These are phyloP conservation scores for Metarhizium album DNA, from an alignment of 2,329 filamentous ascomycete genomes.

Conservation along the genomic window DNA sequence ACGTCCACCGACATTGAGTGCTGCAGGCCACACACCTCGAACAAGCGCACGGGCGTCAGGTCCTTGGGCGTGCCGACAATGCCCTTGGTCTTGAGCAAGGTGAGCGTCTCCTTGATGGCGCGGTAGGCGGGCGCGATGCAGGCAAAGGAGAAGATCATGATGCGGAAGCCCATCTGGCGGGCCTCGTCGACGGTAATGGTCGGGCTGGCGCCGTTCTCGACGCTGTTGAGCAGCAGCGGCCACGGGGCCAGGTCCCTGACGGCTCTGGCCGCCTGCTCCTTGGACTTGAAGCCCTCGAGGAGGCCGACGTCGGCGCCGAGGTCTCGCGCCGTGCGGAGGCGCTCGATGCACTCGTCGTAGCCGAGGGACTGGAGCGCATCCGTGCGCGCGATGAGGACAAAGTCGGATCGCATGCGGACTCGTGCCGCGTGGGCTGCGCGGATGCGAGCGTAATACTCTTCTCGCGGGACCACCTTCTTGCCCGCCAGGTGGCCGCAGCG, in stretches of 20 bases:
- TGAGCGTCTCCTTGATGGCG: slow-evolving; percentile 29
- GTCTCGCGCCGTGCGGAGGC: slow-evolving; percentile 38
- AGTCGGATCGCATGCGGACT: slow-evolving; percentile 37
- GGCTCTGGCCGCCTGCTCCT: slow-evolving; percentile 36
- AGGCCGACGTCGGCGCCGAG: slow-evolving; percentile 50
- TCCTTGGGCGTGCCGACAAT: slow-evolving; percentile 28
- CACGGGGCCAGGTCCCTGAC: slow-evolving; percentile 36
- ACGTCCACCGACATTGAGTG: slow-evolving; percentile 38
- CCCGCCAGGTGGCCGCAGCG: slow-evolving; percentile 53
- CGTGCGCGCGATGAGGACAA: slow-evolving; percentile 55
- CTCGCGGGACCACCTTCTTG: slow-evolving; percentile 46
- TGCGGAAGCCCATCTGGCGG: slow-evolving; percentile 42
- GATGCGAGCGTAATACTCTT: slow-evolving; percentile 43
- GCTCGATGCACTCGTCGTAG: slow-evolving; percentile 43
- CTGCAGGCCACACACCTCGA: slow-evolving; percentile 40
- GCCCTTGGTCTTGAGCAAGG: slow-evolving; percentile 29
- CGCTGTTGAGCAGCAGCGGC: slow-evolving; percentile 46
- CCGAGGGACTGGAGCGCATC: slow-evolving; percentile 48
- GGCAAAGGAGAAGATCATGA: slow-evolving; percentile 37
- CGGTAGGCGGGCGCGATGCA: slow-evolving; percentile 36
- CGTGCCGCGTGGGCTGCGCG: slow-evolving; percentile 43
- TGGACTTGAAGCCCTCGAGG: slow-evolving; percentile 45
- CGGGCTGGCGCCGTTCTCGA: slow-evolving; percentile 45
- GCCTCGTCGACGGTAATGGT: slow-evolving; percentile 42
- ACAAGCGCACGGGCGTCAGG: slow-evolving; percentile 35